Base-by-base conservation (phyloP, 2,329 filamentous ascomycete species). In the Colletotrichum magnum region DNA sequence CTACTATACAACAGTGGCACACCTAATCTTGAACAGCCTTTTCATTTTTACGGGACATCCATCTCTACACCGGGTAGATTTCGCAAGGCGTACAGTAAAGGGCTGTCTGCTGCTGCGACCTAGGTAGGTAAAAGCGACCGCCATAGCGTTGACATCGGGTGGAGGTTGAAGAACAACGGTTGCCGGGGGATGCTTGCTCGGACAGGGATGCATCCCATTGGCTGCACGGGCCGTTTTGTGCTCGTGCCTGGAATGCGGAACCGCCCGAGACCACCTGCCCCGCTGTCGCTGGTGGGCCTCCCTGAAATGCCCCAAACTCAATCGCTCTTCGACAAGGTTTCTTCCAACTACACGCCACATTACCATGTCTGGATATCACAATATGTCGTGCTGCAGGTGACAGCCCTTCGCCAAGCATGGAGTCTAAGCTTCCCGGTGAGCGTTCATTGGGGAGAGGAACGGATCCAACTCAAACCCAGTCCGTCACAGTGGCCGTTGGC, bases 341-440 rank as follows among this genome's bases (percentile, higher is more conserved):
- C 59, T 68, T 65, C 61, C 66, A 28, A 69, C 66, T 65, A 59
- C 66, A 65, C 32, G n/a, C 41, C 61, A 65, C 28, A 4, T 6
- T 32, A 16, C 10, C 26, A 45, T 16, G 24, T 24, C 39, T 47
- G 12, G 21, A n/a, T 9, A 32, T 39, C 16, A 32, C 36, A 54
- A 39, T 12, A 39, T 36, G 26, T 21, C n/a, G 4, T 51, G 39
- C 10, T 60, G 58, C 6, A 52, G 16, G 50, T 52, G 2, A 52
- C 18, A 21, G 12, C 21, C 18, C 9, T 50, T 1, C 18, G n/a
- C 3, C 47, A 50, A 50, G 5, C 6, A 4, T 50, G n/a, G 18
- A 5, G 47, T 50, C 26, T 36, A 36, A 36, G 32, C 32, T 10
- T 10, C 32, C 32, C 32, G 9, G 32, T 36, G 32, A 36, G 43